Base-by-base conservation (phyloP, 805 yeast species). In the Blastobotrys chiropterorum region DNA sequence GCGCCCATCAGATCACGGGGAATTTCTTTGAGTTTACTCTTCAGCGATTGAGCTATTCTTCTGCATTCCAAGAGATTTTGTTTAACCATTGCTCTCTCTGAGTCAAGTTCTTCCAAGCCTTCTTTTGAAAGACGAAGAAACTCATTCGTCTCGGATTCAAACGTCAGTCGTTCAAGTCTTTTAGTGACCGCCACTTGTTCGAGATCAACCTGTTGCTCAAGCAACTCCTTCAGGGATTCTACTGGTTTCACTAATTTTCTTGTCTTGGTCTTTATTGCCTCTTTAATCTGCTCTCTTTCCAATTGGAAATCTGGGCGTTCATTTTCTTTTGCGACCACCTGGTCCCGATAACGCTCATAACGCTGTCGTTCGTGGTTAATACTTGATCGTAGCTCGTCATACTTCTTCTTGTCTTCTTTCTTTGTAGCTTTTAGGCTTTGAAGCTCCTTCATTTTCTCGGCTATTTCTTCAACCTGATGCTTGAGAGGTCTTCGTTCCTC, bases 391-490 rank as follows among this genome's bases (percentile, higher is more conserved):
- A 43, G 48, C 16, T 43, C 16, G 7, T 52, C 49, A 19, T 52
- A 38, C 26, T 53, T 47, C 6, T 42, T 19, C 7, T 6, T 8
- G 15, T 11, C n/a, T 6, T 39, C 16, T n/a, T 6, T 7, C n/a
- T 14, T 7, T 6, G 6, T 17, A 6, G 43, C 43, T 39, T 15
- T 39, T 6, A n/a, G 43, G 7, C 15, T 15, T 6, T 39, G 13
- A 3, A 40, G 26, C n/a, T 40, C 16, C 46, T 16, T 8, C 20
- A 41, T 20, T 14, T 13, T n/a, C 6, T 42, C 40, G 20, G 11
- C 14, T 22, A 38, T 14, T 8, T 42, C 46, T 48, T n/a, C 63
- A 57, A 16, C 14, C 14, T 31, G 38, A 31, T 14, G 13, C 38
- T n/a, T n/a, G n/a, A n/a, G 38, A 31, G 14, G 14, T 31, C 38